These are phyloP conservation scores for Metroxylon sagu DNA, from an alignment of 176 grass and related monocot species.

Conservation along the genomic window DNA sequence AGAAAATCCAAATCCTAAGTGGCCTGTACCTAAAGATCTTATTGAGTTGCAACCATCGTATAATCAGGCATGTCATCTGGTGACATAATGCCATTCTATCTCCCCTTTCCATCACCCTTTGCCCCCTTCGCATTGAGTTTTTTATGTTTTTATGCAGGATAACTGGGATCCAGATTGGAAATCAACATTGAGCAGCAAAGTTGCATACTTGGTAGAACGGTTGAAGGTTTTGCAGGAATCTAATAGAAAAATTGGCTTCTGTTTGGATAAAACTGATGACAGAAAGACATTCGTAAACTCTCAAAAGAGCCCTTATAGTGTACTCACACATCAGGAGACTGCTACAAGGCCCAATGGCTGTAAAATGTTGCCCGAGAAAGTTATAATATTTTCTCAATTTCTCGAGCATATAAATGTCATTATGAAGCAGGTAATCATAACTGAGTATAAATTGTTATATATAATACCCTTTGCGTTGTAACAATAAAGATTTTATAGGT, in stretches of 20 bases:
- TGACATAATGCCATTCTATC: background rate
- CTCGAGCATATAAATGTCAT: conserved; percentile 95
- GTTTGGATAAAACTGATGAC: conserved; percentile 19
- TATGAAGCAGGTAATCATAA: conserved; percentile 65
- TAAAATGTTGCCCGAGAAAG: conserved; percentile 50
- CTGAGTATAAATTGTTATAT: background rate
- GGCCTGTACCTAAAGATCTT: conserved; percentile 98
- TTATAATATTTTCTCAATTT: conserved; percentile 98
- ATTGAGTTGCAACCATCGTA: conserved; percentile 98
- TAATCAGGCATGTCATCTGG: conserved; percentile 52
- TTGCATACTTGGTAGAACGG: conserved; percentile 71
- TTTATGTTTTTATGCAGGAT: conserved; percentile 46
- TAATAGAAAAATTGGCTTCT: conserved; percentile 32
- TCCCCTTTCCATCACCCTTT: too few relatives aligned
- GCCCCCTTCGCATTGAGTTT: too few relatives aligned
- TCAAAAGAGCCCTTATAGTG: conserved; percentile 3
- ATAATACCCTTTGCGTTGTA: conserved; percentile 4
- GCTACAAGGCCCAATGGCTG: conserved; percentile 14
- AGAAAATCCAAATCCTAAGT: conserved; percentile 99
- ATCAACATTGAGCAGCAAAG: conserved; percentile 92
- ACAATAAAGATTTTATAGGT: conserved; percentile 1
- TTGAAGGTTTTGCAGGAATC: conserved; percentile 57
- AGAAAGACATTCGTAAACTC: conserved; percentile 23
- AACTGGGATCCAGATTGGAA: conserved; percentile 96
- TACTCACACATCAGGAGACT: conserved; percentile 12